These are phyloP conservation scores for Dryas alaskensis DNA, from an alignment of 306 rosid genomes.

Conservation along the genomic window DNA sequence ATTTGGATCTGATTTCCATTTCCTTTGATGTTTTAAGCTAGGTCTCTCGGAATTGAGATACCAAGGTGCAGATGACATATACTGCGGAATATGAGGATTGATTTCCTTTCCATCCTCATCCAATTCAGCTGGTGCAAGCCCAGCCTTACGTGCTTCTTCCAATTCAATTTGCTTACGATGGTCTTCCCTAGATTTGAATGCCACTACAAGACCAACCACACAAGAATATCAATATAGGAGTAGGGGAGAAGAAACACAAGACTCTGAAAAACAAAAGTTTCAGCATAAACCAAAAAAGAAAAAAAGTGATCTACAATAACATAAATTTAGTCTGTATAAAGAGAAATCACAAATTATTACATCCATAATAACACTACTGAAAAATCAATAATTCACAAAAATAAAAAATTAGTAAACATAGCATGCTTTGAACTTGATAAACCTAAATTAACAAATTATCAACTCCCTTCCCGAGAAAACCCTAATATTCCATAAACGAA, in stretches of 20 bases:
- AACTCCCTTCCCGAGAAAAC: neutral
- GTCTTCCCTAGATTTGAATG: conserved; percentile 71
- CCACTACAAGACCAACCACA: conserved; percentile 38
- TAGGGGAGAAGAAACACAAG: neutral
- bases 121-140: conserved; percentile 75
- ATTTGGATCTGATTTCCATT: conserved; percentile 69
- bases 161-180: conserved; percentile 61
- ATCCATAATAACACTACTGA: neutral
- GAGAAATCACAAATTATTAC: neutral
- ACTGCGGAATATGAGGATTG: conserved; percentile 70
- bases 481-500: neutral
- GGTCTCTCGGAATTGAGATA: conserved; percentile 69
- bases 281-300: neutral
- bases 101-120: conserved; percentile 75
- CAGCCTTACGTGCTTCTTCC: conserved; percentile 72
- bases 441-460: neutral
- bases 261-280: neutral
- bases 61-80: conserved; percentile 82
- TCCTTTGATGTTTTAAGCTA: conserved; percentile 69
- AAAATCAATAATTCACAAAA: neutral
- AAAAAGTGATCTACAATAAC: no score
- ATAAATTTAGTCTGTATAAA: neutral
- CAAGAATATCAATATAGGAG: neutral
- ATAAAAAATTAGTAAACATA: neutral
- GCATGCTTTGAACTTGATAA: neutral